Base-by-base conservation (phyloP, 2,329 filamentous ascomycete genomes). In the Penicillium sp. region DNA sequence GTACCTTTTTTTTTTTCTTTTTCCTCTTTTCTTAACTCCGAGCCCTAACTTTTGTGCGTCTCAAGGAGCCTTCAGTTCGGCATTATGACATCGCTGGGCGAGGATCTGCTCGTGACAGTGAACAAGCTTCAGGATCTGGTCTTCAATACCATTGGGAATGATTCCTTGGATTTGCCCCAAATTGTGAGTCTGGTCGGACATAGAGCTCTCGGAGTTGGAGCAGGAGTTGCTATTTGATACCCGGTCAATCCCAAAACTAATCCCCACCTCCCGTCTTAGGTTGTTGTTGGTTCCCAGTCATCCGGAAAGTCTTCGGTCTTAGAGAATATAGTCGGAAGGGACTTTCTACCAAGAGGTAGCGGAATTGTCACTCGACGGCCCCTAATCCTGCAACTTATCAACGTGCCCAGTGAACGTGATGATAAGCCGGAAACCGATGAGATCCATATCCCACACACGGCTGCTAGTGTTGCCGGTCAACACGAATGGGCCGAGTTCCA, bases 121-220 rank as follows among this genome's bases (percentile, higher is more conserved):
- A 99, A 99, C 82, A 96, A 96, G 82, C 83, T 99, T 70, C 94
- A 99, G 78, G 94, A 97, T 77, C 80, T 99, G 71, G 94, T 99
- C 71, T 99, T 99, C 82, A 99, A 99, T 80, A 99, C 94, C 66
- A 99, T 99, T 76, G 94, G 94, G 77, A 97, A 92, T 80, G 94
- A 99, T 77, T 97, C 93, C 50, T 84, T 99, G 59, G 94, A 99
- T 77, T 81, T 99, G 55, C 94, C 94, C 56, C 94, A 99, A 79
- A 99, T 99, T 83, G 94, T 97, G 87, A 72, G 86, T 80, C 17
- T 22, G 28, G 40, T 52, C 46, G 38, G 17, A 37, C 56, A 46
- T 22, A 49, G 30, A 47, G 28, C 26, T 28, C 30, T 31, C 37
- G 19, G n/a, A 51, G 44, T 49, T 41, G 17, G 43, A 10, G 41